Base-by-base conservation (phyloP, 805 yeast genomes). In the Cyberlindnera euphorbiae region DNA sequence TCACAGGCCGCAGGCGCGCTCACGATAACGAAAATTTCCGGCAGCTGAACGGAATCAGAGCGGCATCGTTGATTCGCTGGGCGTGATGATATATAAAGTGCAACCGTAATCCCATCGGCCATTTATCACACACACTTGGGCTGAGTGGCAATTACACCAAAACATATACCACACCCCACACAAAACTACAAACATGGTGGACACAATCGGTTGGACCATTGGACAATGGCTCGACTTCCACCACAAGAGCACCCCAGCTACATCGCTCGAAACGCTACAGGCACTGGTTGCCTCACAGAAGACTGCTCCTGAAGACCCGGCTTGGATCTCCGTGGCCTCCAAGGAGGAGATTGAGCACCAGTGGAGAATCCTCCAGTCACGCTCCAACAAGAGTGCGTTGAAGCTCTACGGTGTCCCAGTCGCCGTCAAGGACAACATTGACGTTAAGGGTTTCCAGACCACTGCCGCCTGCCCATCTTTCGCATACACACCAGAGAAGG, bases 391-490 rank as follows among this genome's bases (percentile, higher is more conserved):
- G 50, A 45, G 53, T n/a, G 40, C 55, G 0, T 61, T 84, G 28
- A 85, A 87, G 12, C 69, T 90, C 18, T 90, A 79, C 55, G 97
- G 97, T 59, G 97, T 93, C 4, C 98, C 98, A 1, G 73, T 87
- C 30, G 98, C 96, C 12, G 76, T 90, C 30, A 90, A 90, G 60
- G 98, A 90, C 61, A 90, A 93, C 60, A 93, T 90, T 42, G 97
- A 90, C 56, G 97, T 75, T 17, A 73, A 72, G 45, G 84, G 82
- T 5, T 74, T 85, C 46, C 69, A 75, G 21, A 93, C 98, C 9
- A 90, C 98, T 2, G 97, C 95, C 12, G 97, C 96, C 2, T 93
- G 97, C 59, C 96, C 97, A 1, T 71, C 93, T 0, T 90, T 71
- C 54, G 69, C 75, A 8, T 89, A 80, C 62, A 41, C 55, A 2